These are phyloP conservation scores for Eragrostis curvula DNA, from an alignment of 176 grass and related monocot genomes.

Conservation along the genomic window DNA sequence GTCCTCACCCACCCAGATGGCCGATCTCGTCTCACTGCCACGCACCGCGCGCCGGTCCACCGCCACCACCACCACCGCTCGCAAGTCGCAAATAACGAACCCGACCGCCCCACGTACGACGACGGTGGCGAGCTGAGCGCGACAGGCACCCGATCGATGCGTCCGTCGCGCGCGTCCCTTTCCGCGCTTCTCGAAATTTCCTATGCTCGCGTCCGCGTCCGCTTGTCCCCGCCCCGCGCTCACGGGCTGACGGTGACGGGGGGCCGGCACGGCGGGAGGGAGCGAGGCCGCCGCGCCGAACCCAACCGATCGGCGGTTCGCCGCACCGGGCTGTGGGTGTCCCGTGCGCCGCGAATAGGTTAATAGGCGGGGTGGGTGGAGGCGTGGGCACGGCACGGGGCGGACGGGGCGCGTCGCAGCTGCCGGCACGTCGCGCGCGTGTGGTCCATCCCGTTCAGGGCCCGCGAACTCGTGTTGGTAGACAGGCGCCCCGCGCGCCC, in stretches of 20 bases:
- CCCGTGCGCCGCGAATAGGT: too few species aligned
- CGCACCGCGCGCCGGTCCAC: not conserved
- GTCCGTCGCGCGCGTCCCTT: constrained; percentile 10
- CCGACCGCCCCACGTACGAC: not conserved
- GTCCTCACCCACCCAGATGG: not conserved
- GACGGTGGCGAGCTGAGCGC: not conserved
- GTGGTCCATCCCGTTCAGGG: not conserved
- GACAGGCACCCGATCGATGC: not conserved
- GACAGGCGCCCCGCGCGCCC: constrained; percentile 25
- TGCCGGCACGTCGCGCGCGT: not conserved
- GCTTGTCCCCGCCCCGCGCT: not conserved
- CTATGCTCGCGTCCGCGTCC: not conserved
- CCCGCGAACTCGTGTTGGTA: not conserved
- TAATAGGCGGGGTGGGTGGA: too few species aligned
- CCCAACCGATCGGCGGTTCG: not conserved
- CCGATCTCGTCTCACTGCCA: not conserved
- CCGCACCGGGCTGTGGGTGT: not conserved
- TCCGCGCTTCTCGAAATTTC: constrained; percentile 39
- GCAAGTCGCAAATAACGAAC: constrained; percentile 19
- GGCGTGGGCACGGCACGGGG: not conserved
- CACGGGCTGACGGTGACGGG: too few species aligned
- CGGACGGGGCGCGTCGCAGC: not conserved
- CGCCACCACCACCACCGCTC: not conserved
- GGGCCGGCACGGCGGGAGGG: not conserved
- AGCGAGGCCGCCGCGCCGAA: not conserved